phyloP scores from a whole-genome alignment of 1,284 basidiomycete genomes.

The Malassezia vespertilionis region DNA sequence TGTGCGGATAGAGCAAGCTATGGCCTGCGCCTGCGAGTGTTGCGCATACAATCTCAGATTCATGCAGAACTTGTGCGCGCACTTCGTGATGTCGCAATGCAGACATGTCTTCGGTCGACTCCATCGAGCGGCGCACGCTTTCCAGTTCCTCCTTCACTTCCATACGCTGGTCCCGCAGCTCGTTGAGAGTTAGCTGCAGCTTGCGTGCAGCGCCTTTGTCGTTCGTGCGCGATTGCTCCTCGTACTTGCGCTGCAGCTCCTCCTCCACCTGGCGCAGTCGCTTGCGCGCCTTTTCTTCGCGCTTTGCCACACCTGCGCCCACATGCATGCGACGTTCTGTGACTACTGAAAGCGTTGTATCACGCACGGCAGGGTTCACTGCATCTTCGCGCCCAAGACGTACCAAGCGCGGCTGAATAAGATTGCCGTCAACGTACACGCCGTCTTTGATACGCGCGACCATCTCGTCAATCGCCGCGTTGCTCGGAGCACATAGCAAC shows the following conservation, averaged over 20 bases:
- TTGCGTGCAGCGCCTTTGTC: background rate
- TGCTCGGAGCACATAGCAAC: conserved; percentile 90
- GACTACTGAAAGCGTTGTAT: conserved; percentile 65
- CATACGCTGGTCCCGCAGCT: conserved; percentile 6
- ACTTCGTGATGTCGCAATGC: background rate
- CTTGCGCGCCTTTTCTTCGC: background rate
- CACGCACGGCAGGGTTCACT: conserved; percentile 72
- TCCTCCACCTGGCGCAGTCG: background rate
- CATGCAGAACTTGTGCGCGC: conserved; percentile 38
- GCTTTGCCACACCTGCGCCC: background rate
- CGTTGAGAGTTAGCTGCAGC: conserved; percentile 9
- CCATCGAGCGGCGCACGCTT: conserved; percentile 1
- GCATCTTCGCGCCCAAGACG: conserved; percentile 71
- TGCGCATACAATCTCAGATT: conserved; percentile 80
- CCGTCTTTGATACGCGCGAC: conserved; percentile 74
- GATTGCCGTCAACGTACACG: conserved; percentile 56
- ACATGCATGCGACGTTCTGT: conserved; percentile 21
- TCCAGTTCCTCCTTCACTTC: conserved; percentile 9
- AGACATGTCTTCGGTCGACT: conserved; percentile 1
- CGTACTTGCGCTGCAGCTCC: background rate
- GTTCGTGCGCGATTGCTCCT: background rate
- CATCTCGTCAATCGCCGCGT: conserved; percentile 96
- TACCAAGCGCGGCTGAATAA: conserved; percentile 65
- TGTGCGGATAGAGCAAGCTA: conserved; percentile 68
- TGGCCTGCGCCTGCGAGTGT: conserved; percentile 81